A percentile compares a stretch with the other conserved stretches of the same genome.
Evolutionary conservation across 2,329 filamentous ascomycete species (phyloP).

Genomic region (Triangularia setosa): DNA sequence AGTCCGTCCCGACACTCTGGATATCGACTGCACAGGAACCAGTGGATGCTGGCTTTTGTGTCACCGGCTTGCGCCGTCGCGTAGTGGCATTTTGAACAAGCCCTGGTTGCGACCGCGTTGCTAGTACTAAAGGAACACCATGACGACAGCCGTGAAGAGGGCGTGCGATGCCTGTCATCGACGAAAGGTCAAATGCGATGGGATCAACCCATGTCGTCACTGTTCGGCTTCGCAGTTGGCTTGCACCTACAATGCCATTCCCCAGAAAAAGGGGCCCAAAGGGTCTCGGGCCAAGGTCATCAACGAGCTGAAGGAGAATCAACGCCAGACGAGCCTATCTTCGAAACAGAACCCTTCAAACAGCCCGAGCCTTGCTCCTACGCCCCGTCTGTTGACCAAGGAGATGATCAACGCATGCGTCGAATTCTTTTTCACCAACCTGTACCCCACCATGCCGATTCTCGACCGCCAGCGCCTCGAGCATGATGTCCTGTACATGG

Average conservation of each 20-base stretch:
- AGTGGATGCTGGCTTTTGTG: constrained; percentile 24
- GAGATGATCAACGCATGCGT: constrained; percentile 64
- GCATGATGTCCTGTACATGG: constrained; percentile 55
- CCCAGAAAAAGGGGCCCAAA: constrained; percentile 73
- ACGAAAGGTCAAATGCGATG: constrained; percentile 71
- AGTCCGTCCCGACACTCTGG: constrained; percentile 17
- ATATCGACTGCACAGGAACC: constrained; percentile 17
- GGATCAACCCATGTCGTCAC: constrained; percentile 66
- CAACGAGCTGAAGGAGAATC: constrained; percentile 66
- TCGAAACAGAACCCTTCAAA: constrained; percentile 50
- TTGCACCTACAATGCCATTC: constrained; percentile 72
- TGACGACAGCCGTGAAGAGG: constrained; percentile 54
- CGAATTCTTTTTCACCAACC: constrained; percentile 64
- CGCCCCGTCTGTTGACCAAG: constrained; percentile 55
- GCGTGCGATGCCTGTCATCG: constrained; percentile 72
- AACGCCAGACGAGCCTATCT: constrained; percentile 61
- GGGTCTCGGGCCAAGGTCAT: constrained; percentile 72
- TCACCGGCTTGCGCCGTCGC: constrained; percentile 19
- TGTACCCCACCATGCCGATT: constrained; percentile 62
- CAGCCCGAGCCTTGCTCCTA: constrained; percentile 49
- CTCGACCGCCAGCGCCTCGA: constrained; percentile 56
- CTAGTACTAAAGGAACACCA: constrained; percentile 42
- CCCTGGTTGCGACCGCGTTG: constrained; percentile 8
- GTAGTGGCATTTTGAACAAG: constrained; percentile 16
- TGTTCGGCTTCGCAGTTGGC: constrained; percentile 62